phyloP scores from a whole-genome alignment of 441 rosid species.

The Brassica hybrid region DNA sequence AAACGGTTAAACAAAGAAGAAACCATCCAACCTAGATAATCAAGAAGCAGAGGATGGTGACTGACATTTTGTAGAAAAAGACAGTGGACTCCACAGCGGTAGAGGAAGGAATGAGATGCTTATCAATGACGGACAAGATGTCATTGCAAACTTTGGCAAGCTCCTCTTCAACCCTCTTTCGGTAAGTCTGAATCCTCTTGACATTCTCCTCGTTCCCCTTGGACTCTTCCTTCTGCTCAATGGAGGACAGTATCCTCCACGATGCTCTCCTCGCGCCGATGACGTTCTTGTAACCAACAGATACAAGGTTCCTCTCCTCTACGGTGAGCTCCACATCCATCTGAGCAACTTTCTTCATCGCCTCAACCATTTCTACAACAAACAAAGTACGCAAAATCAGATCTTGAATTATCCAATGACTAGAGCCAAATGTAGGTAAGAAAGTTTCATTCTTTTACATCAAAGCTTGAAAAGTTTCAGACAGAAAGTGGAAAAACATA shows the following conservation, averaged over 20 bases:
- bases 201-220: slow-evolving; percentile 77
- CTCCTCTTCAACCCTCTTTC: slow-evolving; percentile 77
- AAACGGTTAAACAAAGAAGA: too few species aligned
- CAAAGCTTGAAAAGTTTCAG: background rate
- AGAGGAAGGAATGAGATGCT: slow-evolving; percentile 78
- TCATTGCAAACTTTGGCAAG: slow-evolving; percentile 73
- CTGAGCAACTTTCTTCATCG: slow-evolving; percentile 80
- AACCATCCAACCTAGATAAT: too few species aligned
- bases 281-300: slow-evolving; percentile 89
- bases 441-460: background rate
- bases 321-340: slow-evolving; percentile 71
- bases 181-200: slow-evolving; percentile 71
- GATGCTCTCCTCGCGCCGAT: slow-evolving; percentile 91
- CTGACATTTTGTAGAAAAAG: slow-evolving; percentile 79
- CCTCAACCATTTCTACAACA: slow-evolving; percentile 91
- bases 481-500: background rate
- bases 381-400: background rate
- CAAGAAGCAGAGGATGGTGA: too few species aligned
- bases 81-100: slow-evolving; percentile 77
- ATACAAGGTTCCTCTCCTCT: slow-evolving; percentile 85
- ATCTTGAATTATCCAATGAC: background rate
- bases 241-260: slow-evolving; percentile 80
- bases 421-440: background rate
- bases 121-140: slow-evolving; percentile 69
- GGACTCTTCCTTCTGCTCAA: slow-evolving; percentile 85